Base-by-base conservation (phyloP, 306 rosid species). In the Rubus idaeus region DNA sequence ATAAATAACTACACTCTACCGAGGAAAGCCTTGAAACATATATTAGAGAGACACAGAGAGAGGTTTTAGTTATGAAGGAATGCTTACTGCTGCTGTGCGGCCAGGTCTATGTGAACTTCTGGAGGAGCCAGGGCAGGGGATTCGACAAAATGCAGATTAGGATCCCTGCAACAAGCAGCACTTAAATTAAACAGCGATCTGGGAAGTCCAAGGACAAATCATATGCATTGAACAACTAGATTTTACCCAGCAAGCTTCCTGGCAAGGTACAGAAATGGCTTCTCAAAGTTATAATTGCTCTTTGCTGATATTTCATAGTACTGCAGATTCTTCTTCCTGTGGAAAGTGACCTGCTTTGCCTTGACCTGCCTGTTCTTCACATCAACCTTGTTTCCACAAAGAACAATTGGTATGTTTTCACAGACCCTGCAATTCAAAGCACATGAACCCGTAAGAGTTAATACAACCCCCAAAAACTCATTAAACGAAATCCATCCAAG, bases 41-140 rank as follows among this genome's bases (percentile, higher is more conserved):
- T 74, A 0, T 58, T 16, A 10, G 37, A 30, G 70, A 13, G 17
- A 26, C 52, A 47, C 40, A 30, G 21, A 41, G 61, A 23, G 49
- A 10, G 0, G 64, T 2, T 77, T 35, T 57, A 26, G 71, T 30
- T 4, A 65, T 14, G 55, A 73, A 5, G 70, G 26, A 76, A 57
- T 51, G 58, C 92, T 84, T 86, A 89, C 94, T 84, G 88, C 52
- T 81, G 85, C 75, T 91, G 97, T 2, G 84, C 89, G 42, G 83
- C 90, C 58, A 93, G 51, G 83, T 93, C 96, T 20, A 93, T 91
- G 68, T 90, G 91, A 49, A 93, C 94, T 71, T 93, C 98, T 1
- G 98, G 98, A 23, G 98, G 98, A 65, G 93, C 93, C 77, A 93
- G 72, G 4, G 98, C 98, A 14, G 98, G 98, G 45, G 97, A 86